phyloP scores from a whole-genome alignment of 345 rosid genomes.

The Linum trigynum region DNA sequence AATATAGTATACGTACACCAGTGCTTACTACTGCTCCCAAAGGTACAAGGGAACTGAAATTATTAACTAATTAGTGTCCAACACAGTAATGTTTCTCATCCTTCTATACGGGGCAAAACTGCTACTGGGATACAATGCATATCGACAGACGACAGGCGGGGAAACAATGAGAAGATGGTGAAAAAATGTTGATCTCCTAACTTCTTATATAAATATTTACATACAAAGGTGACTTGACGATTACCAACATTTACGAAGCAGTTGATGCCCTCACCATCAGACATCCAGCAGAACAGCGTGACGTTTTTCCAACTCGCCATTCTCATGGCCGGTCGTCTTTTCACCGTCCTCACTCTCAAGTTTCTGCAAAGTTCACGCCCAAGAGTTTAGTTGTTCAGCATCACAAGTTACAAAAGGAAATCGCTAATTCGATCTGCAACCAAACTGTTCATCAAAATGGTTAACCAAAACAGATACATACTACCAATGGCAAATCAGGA shows the following conservation, averaged over 20 bases:
- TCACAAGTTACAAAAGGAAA: no score
- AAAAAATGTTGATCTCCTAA: not conserved
- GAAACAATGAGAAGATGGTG: not conserved
- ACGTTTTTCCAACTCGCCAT: not conserved
- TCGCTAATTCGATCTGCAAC: no score
- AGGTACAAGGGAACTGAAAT: not conserved
- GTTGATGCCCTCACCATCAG: not conserved
- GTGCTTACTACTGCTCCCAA: no score
- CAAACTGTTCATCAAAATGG: not conserved
- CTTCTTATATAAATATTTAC: not conserved
- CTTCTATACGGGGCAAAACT: not conserved
- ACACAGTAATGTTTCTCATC: not conserved
- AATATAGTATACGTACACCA: no score
- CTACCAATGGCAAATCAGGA: constrained; percentile 41
- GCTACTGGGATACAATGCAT: not conserved
- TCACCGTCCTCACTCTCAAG: not conserved
- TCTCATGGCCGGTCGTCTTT: not conserved
- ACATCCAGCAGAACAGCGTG: not conserved
- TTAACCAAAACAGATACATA: constrained; percentile 26
- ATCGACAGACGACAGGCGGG: not conserved
- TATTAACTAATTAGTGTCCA: not conserved
- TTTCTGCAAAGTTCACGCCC: not conserved
- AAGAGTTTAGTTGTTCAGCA: not conserved
- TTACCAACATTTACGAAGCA: not conserved
- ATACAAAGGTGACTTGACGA: not conserved